phyloP scores from a whole-genome alignment of 371 early-diverging fungal genomes.

The Mortierella sp. region DNA sequence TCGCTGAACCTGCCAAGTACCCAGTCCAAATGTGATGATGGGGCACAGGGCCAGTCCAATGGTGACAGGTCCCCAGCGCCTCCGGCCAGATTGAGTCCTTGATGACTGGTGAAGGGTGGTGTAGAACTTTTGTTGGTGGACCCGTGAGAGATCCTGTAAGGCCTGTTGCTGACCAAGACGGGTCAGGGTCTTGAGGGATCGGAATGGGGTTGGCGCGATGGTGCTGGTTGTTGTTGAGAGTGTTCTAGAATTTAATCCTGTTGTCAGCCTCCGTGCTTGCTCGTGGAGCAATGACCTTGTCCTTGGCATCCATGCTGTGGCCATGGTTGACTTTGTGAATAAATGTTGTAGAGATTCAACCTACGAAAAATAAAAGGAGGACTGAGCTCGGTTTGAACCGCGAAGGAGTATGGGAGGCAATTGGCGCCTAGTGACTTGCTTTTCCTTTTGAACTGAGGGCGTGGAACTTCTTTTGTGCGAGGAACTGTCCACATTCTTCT shows the following conservation, averaged over 20 bases:
- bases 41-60: constrained; percentile 75
- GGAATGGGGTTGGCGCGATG: background rate
- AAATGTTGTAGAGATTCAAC: background rate
- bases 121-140: constrained; percentile 14
- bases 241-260: background rate
- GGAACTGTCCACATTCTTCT: too few relatives aligned
- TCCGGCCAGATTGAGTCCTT: constrained; percentile 36
- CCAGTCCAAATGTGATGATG: constrained; percentile 85
- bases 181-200: background rate
- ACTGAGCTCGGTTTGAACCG: constrained; percentile 9
- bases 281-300: constrained; percentile 12
- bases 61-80: constrained; percentile 59
- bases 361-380: background rate
- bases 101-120: constrained; percentile 38
- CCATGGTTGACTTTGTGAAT: background rate
- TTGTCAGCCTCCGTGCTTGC: background rate
- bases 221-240: constrained; percentile 5
- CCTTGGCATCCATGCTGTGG: constrained; percentile 5
- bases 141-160: background rate
- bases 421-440: background rate
- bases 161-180: background rate
- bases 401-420: background rate
- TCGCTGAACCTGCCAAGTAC: constrained; percentile 93
- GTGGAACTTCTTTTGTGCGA: background rate
- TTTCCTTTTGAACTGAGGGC: background rate